phyloP scores from a whole-genome alignment of 306 rosid genomes.

The Pterocarpus macrocarpus region DNA sequence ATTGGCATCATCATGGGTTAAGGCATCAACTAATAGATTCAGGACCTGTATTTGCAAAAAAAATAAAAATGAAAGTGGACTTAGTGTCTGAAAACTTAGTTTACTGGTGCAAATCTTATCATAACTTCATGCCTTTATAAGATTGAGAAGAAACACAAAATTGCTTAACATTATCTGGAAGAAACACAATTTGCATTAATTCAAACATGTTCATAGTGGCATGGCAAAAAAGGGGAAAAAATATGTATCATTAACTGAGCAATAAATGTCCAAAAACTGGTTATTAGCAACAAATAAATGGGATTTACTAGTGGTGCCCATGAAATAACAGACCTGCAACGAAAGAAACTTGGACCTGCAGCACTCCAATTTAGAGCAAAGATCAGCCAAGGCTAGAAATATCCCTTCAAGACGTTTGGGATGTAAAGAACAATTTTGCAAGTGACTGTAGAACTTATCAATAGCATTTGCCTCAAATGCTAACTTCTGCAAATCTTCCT shows the following conservation, averaged over 20 bases:
- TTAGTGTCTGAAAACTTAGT: constrained; percentile 11
- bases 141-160: constrained; percentile 36
- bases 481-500: constrained; percentile 86
- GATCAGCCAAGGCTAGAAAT: constrained; percentile 78
- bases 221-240: not conserved
- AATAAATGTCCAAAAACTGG: constrained; percentile 11
- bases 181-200: constrained; percentile 15
- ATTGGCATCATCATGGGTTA: constrained; percentile 70
- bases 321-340: constrained; percentile 78
- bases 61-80: constrained; percentile 29
- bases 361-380: constrained; percentile 95
- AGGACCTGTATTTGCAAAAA: constrained; percentile 58
- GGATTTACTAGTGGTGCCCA: constrained; percentile 22
- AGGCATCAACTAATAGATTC: constrained; percentile 65
- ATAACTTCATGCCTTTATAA: constrained; percentile 25
- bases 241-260: not conserved
- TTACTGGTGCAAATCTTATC: constrained; percentile 37
- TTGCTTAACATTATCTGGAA: constrained; percentile 31
- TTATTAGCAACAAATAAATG: constrained; percentile 30
- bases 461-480: constrained; percentile 96
- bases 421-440: constrained; percentile 61
- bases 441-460: constrained; percentile 74
- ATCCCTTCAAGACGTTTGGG: constrained; percentile 87
- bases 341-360: constrained; percentile 86
- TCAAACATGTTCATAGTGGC: constrained; percentile 5